Evolutionary conservation across 495 filamentous ascomycete genomes (phyloP).

Genomic region (Aspergillus asperescens): DNA sequence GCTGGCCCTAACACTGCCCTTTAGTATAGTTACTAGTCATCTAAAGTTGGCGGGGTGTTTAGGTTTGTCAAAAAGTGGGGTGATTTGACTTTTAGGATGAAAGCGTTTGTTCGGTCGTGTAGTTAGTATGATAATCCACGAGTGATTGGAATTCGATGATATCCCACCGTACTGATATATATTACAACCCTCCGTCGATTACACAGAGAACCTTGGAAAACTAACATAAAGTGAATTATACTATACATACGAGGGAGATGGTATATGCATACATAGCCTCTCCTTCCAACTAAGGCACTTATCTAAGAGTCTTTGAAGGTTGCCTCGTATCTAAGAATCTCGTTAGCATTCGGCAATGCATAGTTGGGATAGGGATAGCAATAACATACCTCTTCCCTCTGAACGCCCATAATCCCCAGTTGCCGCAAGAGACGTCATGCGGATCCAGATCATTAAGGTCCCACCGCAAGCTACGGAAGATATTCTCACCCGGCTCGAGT

Average conservation of each 20-base stretch:
- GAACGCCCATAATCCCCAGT: conserved; percentile 96
- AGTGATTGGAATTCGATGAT: too few relatives aligned
- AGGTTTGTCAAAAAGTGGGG: not conserved
- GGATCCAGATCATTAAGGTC: conserved; percentile 95
- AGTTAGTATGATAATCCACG: too few relatives aligned
- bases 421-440: conserved; percentile 88
- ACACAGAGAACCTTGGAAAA: too few relatives aligned
- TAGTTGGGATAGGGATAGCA: not conserved
- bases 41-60: not conserved
- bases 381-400: conserved; percentile 84
- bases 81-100: not conserved
- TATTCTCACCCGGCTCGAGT: conserved; percentile 88
- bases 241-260: not conserved
- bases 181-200: too few relatives aligned
- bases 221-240: not conserved
- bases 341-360: conserved; percentile 4
- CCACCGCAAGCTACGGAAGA: conserved; percentile 91
- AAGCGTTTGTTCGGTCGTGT: too few relatives aligned
- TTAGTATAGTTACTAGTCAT: not conserved
- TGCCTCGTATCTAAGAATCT: conserved; percentile 39
- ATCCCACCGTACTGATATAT: not conserved
- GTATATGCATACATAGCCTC: not conserved
- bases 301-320: conserved; percentile 23
- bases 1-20: conserved; percentile 25
- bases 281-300: not conserved